A percentile compares a stretch with the other conserved stretches of the same genome.
Evolutionary conservation across 345 rosid genomes (phyloP).

Genomic region (Adansonia digitata): DNA sequence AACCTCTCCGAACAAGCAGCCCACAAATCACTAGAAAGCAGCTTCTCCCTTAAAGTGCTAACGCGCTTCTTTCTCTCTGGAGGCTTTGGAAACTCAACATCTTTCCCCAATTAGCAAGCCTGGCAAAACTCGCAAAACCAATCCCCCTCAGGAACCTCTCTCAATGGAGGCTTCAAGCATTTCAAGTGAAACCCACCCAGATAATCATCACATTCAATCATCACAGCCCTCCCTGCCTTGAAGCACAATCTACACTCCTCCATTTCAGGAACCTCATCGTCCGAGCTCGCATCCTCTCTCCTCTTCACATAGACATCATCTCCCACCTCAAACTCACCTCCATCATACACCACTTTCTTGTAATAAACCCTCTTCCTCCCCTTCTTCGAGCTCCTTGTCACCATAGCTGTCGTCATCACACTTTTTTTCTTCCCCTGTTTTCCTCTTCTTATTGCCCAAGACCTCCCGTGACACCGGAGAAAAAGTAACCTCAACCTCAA

Average conservation of each 20-base stretch:
- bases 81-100: slow-evolving; percentile 44
- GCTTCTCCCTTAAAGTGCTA: slow-evolving; percentile 84
- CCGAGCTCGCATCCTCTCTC: slow-evolving; percentile 66
- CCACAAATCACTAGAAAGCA: slow-evolving; percentile 80
- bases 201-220: slow-evolving; percentile 91
- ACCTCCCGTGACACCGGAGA: slow-evolving; percentile 52
- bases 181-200: slow-evolving; percentile 88
- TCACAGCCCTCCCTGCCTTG: slow-evolving; percentile 44
- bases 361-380: slow-evolving; percentile 51
- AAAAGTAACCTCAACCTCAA: slow-evolving; percentile 28
- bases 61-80: slow-evolving; percentile 57
- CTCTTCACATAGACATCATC: slow-evolving; percentile 84
- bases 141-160: slow-evolving; percentile 77
- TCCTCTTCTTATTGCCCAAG: slow-evolving; percentile 47
- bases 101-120: slow-evolving; percentile 45
- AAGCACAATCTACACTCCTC: slow-evolving; percentile 88
- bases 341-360: slow-evolving; percentile 67
- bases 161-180: slow-evolving; percentile 77
- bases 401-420: slow-evolving; percentile 10
- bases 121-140: slow-evolving; percentile 82
- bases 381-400: slow-evolving; percentile 10
- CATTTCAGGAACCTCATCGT: slow-evolving; percentile 56
- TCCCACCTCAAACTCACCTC: slow-evolving; percentile 63
- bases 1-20: slow-evolving; percentile 77
- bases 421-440: slow-evolving; percentile 16